A percentile compares a stretch with the other conserved stretches of the same genome.
Conservation (phyloP, 148 eudicot species). For the Diospyros lotus region DNA sequence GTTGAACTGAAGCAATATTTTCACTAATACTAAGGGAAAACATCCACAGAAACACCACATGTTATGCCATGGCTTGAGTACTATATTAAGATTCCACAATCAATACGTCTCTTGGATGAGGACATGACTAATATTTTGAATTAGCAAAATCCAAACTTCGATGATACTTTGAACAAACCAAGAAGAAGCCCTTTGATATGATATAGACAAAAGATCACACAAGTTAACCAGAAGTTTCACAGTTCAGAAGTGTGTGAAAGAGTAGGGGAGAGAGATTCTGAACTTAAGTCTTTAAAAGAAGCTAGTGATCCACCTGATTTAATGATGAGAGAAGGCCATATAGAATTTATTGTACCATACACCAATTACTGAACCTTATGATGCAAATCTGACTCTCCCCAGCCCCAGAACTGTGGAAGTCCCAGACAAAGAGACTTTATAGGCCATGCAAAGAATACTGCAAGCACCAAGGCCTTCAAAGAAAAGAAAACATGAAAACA, state of each 20-base stretch:
- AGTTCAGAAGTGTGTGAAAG: neutral
- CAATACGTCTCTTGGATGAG: neutral
- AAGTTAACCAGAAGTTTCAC: neutral
- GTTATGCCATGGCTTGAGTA: no score
- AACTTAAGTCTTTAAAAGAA: neutral
- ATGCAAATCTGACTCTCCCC: no score
- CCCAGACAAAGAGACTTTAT: neutral
- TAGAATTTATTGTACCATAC: neutral
- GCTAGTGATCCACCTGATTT: neutral
- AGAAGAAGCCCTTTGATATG: no score
- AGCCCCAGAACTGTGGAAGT: no score
- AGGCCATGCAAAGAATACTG: neutral
- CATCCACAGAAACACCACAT: conserved; percentile 3
- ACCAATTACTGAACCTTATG: no score
- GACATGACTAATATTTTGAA: neutral
- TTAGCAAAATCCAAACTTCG: neutral
- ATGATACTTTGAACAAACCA: neutral
- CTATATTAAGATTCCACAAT: neutral
- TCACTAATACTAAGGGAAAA: neutral
- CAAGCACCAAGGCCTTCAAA: neutral
- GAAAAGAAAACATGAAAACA: neutral
- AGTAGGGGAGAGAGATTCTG: no score
- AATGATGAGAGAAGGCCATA: neutral
- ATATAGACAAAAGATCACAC: no score
- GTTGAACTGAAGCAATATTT: no score